Evolutionary conservation across 768 basidiomycete genomes (phyloP).

Genomic region (Tulasnella sp.): DNA sequence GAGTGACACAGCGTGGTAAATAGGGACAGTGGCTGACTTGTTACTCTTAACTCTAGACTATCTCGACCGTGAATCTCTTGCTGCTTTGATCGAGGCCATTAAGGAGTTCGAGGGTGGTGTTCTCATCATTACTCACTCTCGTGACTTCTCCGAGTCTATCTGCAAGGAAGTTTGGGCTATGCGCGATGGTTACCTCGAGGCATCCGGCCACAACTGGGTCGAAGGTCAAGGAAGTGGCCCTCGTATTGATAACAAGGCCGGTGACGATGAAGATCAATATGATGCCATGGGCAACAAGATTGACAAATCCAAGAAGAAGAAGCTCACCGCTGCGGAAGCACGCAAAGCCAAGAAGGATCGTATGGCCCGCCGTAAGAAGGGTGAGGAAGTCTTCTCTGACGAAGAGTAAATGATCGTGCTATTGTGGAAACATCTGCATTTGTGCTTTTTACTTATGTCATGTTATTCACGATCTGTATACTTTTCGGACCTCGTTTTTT

Average conservation of each 20-base stretch:
- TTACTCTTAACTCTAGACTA: conserved; percentile 47
- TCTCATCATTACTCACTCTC: conserved; percentile 93
- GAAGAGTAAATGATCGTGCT: conserved; percentile 27
- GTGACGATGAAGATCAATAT: conserved; percentile 79
- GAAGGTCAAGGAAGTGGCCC: conserved; percentile 94
- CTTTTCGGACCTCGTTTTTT: too few species aligned
- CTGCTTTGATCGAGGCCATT: conserved; percentile 94
- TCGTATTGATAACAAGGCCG: conserved; percentile 88
- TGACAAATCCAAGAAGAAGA: conserved; percentile 73
- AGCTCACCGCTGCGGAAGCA: conserved; percentile 65
- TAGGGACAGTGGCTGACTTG: conserved; percentile 1
- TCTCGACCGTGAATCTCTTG: conserved; percentile 98
- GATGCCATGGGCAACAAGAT: conserved; percentile 99
- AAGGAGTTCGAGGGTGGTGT: conserved; percentile 98
- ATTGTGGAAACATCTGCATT: too few species aligned
- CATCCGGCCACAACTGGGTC: conserved; percentile 98
- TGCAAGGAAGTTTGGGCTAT: conserved; percentile 99
- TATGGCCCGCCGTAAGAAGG: conserved; percentile 77
- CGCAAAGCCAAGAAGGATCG: conserved; percentile 97
- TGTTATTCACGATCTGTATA: too few species aligned
- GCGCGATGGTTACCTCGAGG: conserved; percentile 91
- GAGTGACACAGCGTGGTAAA: conserved; percentile 22
- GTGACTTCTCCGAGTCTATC: conserved; percentile 97
- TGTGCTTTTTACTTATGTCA: too few species aligned
- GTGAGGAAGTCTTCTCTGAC: conserved; percentile 48